phyloP scores from a whole-genome alignment of 495 filamentous ascomycete species.

The Tuber melanosporum region DNA sequence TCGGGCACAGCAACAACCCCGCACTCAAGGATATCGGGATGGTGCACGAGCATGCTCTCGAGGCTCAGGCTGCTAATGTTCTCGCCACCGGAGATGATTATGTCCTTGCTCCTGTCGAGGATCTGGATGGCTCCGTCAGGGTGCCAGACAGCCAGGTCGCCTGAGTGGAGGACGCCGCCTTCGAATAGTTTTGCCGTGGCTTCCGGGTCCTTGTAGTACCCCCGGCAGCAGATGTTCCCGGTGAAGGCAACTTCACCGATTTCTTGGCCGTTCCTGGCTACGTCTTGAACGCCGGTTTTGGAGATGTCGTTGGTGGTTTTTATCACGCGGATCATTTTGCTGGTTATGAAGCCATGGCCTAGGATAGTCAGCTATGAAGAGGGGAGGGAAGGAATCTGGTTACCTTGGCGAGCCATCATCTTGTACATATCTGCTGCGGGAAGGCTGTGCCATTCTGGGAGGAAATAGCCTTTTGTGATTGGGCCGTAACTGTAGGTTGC shows the following conservation, averaged over 20 bases:
- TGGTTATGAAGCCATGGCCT: constrained; percentile 80
- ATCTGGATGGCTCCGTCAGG: constrained; percentile 86
- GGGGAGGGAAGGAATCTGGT: background rate
- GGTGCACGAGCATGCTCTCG: constrained; percentile 83
- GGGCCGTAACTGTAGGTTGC: constrained; percentile 60
- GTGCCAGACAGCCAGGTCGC: constrained; percentile 89
- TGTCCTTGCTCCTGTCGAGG: constrained; percentile 89
- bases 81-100: constrained; percentile 96
- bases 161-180: constrained; percentile 80
- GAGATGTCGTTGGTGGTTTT: constrained; percentile 58
- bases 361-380: background rate
- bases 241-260: constrained; percentile 87
- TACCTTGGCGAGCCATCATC: constrained; percentile 81
- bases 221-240: constrained; percentile 87
- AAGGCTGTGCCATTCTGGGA: constrained; percentile 73
- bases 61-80: constrained; percentile 93
- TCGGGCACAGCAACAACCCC: constrained; percentile 87
- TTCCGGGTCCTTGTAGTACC: constrained; percentile 82
- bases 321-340: constrained; percentile 73
- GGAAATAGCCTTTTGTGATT: constrained; percentile 83
- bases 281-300: constrained; percentile 64
- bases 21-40: constrained; percentile 82
- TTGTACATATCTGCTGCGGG: constrained; percentile 66
- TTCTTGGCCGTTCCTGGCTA: constrained; percentile 72
- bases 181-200: constrained; percentile 83